Base-by-base conservation (phyloP, 805 yeast species). In the Ogataea salicorniae region DNA sequence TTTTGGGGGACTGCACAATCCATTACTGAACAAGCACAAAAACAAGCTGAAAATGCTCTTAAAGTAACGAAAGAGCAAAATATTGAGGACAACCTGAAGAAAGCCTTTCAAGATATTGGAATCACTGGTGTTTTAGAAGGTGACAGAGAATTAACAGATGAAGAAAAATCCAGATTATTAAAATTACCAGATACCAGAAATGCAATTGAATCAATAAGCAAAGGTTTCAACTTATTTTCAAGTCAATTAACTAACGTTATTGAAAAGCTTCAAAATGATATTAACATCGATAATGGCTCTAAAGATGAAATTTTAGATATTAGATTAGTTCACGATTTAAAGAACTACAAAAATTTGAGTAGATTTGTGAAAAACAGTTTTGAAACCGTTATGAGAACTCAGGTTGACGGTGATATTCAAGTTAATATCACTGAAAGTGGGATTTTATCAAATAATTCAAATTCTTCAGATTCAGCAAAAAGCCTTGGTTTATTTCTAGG, bases 371-470 rank as follows among this genome's bases (percentile, higher is more conserved):
- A 73, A 44, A 63, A 68, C 41, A 79, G 78, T 53, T 85, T 86
- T 61, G 77, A 77, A 54, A 70, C 68, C 45, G 89, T 84, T 13
- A 75, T 86, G 77, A 71, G 72, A 45, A 58, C 72, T 22, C 92
- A 85, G 62, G 92, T 86, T 4, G 90, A 86, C 62, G 92, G 91
- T 37, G 87, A 84, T 15, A 83, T 86, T 42, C 76, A 78, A 45
- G 78, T 84, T 15, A 73, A 76, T 49, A 79, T 83, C 14, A 74
- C 73, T 49, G 82, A 83, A 55, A 70, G 71, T 58, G 72, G 73
- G 13, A 70, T 69, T n/a, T 64, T 68, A 14, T 61, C 62, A 37
- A 53, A 56, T 8, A 63, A 60, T 37, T n/a, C 15, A 17, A 60
- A 56, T 31, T 64, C 58, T 33, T 56, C 49, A 20, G 57, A 62